Evolutionary conservation across 169 alveolate genomes (phyloP).

Genomic region (Plasmodium coatneyi): DNA sequence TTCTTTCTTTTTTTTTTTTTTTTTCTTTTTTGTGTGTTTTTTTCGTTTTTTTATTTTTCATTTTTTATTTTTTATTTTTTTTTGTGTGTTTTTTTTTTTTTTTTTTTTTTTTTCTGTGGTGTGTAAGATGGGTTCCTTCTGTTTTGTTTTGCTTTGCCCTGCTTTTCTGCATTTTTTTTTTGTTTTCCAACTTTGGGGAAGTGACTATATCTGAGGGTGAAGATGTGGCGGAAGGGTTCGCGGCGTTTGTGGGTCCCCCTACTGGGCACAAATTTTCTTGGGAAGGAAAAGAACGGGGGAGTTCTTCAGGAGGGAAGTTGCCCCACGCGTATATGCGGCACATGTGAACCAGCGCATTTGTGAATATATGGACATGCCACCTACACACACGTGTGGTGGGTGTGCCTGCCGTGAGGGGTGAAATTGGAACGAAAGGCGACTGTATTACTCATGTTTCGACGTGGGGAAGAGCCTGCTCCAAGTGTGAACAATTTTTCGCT

Average conservation of each 20-base stretch:
- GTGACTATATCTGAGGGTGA: background rate
- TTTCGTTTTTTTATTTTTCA: background rate
- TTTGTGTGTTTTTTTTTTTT: no score
- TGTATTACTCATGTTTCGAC: background rate
- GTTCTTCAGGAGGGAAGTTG: background rate
- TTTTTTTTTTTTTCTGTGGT: background rate
- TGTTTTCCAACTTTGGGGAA: background rate
- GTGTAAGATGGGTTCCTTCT: background rate
- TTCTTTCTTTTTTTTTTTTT: no score
- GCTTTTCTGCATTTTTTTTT: background rate
- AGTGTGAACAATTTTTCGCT: background rate
- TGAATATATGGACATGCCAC: background rate
- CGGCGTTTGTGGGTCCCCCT: background rate
- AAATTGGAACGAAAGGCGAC: background rate
- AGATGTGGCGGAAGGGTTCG: background rate
- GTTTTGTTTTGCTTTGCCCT: background rate
- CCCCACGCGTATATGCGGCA: background rate
- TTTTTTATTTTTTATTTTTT: no score
- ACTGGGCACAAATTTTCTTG: background rate
- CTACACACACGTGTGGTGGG: background rate
- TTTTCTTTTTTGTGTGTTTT: background rate
- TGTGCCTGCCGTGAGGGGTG: background rate
- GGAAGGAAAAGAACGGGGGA: background rate
- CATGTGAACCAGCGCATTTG: background rate
- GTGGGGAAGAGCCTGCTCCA: background rate